Base-by-base conservation (phyloP, 164 flowering plant genomes). In the Stephania yunnanensis region DNA sequence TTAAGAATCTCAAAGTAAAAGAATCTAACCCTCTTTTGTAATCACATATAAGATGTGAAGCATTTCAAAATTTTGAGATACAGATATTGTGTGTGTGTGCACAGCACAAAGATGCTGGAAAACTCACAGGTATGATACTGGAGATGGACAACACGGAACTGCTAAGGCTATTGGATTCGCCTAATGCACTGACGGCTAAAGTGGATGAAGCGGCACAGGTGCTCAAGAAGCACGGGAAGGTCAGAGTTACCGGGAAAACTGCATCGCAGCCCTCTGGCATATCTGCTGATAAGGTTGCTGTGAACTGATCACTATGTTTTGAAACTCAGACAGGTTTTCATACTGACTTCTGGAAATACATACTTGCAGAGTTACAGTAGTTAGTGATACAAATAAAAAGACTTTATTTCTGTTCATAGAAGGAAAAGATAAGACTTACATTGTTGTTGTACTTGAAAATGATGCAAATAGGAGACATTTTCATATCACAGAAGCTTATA, bases 1-100 rank as follows among this genome's bases (percentile, higher is more conserved):
- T 65, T 65, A 7, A 25, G 68, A 65, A 65, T 7, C 68, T 65
- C 68, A 65, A 65, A 42, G 68, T 65, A 65, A 65, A 50, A 36
- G 4, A 65, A 65, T 65, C 29, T 65, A 65, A 15, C 29, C 31
- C 12, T 25, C 68, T 29, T 15, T 4, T 22, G 36, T n/a, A 3
- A 22, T 65, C 31, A 64, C 11, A 10, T 65, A 22, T 1, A 15
- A 58, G 17, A 55, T 55, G 17, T 55, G 63, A 30, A 25, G 42
- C 42, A 36, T 1, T 36, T 36, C 42, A 36, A 36, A 36, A 36
- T 36, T 1, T 36, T 36, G 42, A 36, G 42, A 63, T 13, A 15
- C 66, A 63, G 8, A 63, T 64, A 20, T 6, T 64, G 3, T 22
- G 31, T 22, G 20, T 10, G 66, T 10, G 6, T 22, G 68, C 68